Percentiles rank a stretch among this genome's conserved stretches.
Conservation (phyloP, 495 filamentous ascomycete species). For the Cladorrhinum samala region DNA sequence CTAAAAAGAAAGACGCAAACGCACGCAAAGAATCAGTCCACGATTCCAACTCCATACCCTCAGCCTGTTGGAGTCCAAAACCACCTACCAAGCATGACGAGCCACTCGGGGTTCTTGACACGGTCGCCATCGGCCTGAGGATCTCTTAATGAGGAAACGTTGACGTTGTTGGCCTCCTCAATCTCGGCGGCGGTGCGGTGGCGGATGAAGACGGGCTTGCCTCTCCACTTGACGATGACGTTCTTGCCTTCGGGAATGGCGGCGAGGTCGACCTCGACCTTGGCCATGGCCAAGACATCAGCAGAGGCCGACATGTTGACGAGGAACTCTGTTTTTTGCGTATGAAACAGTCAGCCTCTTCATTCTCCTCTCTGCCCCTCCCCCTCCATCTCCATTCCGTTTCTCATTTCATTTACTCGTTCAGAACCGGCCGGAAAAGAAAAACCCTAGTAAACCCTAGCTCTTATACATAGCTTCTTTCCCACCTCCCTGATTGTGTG, state of each 20-base stretch:
- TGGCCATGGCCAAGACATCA: conserved; percentile 97
- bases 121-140: conserved; percentile 86
- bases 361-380: background rate
- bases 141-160: conserved; percentile 77
- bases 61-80: no score
- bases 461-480: background rate
- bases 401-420: background rate
- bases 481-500: background rate
- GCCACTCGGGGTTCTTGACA: conserved; percentile 97
- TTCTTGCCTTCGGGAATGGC: conserved; percentile 99
- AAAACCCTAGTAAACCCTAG: background rate
- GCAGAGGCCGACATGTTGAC: conserved; percentile 99
- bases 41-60: no score
- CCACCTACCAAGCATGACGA: conserved; percentile 94
- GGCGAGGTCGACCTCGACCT: conserved; percentile 92
- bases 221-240: conserved; percentile 99
- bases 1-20: no score
- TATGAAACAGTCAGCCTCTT: conserved; percentile 12
- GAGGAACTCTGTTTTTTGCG: conserved; percentile 70
- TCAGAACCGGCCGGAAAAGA: background rate
- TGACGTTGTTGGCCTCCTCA: conserved; percentile 70
- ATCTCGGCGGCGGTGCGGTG: conserved; percentile 90
- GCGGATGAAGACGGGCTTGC: conserved; percentile 99
- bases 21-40: no score
- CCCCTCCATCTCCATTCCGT: background rate